Conservation (phyloP, 495 filamentous ascomycete genomes). For the Penicillium lagena region DNA sequence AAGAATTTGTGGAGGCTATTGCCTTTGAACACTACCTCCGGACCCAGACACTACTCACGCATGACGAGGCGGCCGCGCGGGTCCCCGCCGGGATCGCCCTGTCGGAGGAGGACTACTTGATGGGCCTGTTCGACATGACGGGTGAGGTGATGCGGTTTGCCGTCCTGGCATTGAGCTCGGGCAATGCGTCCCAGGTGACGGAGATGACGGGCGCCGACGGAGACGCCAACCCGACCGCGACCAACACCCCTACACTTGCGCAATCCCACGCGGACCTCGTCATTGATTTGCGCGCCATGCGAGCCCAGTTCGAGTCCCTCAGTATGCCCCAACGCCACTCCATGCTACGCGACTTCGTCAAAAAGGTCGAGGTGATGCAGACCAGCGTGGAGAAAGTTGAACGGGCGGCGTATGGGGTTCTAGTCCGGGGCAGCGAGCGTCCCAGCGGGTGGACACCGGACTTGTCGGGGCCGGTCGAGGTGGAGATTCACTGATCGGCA, state of each 20-base stretch:
- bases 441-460: slow-evolving; percentile 93
- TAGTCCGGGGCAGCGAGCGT: slow-evolving; percentile 78
- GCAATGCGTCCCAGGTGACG: slow-evolving; percentile 7
- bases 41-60: slow-evolving; percentile 65
- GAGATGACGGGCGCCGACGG: too few relatives aligned
- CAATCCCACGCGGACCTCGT: slow-evolving; percentile 46
- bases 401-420: slow-evolving; percentile 76
- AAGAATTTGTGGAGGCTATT: slow-evolving; percentile 88
- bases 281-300: slow-evolving; percentile 66
- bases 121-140: slow-evolving; percentile 86
- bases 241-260: slow-evolving; percentile 7
- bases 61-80: slow-evolving; percentile 43
- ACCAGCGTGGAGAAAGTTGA: slow-evolving; percentile 92
- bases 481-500: slow-evolving; percentile 32
- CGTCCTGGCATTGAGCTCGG: slow-evolving; percentile 54
- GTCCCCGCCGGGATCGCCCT: slow-evolving; percentile 53
- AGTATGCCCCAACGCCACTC: slow-evolving; percentile 36
- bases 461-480: slow-evolving; percentile 43
- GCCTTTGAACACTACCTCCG: slow-evolving; percentile 83
- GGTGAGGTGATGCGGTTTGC: slow-evolving; percentile 97
- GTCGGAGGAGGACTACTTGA: slow-evolving; percentile 78
- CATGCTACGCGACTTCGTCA: slow-evolving; percentile 57
- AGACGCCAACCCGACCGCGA: background rate
- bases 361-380: slow-evolving; percentile 84
- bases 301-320: slow-evolving; percentile 66